These are phyloP conservation scores for Akanthomyces lecanii DNA, from an alignment of 2,329 filamentous ascomycete genomes.

Conservation along the genomic window DNA sequence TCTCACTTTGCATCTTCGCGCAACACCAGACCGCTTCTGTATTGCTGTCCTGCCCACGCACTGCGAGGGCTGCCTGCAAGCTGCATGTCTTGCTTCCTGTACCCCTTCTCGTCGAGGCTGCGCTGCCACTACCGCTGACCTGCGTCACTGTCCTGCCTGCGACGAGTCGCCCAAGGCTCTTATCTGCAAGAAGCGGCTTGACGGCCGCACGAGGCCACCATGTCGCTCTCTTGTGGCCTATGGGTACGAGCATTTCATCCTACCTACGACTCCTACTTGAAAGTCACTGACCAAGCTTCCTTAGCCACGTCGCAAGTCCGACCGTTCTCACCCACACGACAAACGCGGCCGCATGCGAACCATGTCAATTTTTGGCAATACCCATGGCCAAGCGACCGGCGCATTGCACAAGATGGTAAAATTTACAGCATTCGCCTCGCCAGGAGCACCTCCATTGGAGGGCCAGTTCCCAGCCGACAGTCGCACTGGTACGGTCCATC, in stretches of 20 bases:
- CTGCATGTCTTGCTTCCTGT: neutral
- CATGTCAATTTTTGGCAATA: constrained; percentile 37
- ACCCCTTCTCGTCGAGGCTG: neutral
- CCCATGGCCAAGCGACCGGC: constrained; percentile 28
- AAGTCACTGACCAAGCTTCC: neutral
- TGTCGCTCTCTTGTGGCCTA: constrained; percentile 15
- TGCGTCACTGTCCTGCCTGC: neutral
- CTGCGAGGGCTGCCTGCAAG: neutral
- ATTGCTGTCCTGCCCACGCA: neutral
- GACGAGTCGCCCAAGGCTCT: too few relatives aligned
- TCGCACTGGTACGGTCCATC: constrained; percentile 32
- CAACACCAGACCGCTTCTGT: neutral
- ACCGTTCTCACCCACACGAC: neutral
- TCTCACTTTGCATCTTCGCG: neutral
- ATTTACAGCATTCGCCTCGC: constrained; percentile 30
- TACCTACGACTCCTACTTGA: neutral
- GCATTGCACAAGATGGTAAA: constrained; percentile 33
- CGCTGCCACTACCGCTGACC: neutral
- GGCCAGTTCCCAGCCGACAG: constrained; percentile 21
- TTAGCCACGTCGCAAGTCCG: constrained; percentile 5
- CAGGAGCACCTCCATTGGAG: constrained; percentile 27
- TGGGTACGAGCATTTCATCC: neutral
- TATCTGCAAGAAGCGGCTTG: neutral
- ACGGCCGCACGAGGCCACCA: neutral
- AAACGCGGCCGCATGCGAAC: constrained; percentile 32